phyloP scores from a whole-genome alignment of 345 rosid genomes.

The Salix udensis region DNA sequence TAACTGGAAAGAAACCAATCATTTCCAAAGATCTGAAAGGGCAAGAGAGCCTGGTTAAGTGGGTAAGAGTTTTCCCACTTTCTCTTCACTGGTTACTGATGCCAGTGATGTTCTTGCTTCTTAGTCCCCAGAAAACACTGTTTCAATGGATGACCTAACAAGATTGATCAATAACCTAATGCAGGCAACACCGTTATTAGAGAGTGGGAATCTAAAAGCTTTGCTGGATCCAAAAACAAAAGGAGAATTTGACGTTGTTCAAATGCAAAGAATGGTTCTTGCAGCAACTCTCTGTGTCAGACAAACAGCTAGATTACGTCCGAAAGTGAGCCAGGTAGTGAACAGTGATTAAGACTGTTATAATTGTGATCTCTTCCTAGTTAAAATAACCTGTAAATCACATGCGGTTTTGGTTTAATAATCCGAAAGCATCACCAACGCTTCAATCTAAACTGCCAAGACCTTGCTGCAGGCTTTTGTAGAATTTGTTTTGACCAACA shows the following conservation, averaged over 20 bases:
- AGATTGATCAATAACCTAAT: conserved; percentile 1
- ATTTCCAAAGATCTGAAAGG: conserved; percentile 5
- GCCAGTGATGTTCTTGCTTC: too few species aligned
- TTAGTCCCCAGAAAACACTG: background rate
- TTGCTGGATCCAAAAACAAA: conserved; percentile 16
- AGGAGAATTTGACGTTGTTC: background rate
- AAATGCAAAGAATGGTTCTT: conserved; percentile 20
- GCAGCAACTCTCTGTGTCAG: conserved; percentile 23
- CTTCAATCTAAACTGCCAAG: background rate
- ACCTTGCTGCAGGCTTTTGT: background rate
- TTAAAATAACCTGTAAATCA: background rate
- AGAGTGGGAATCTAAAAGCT: conserved; percentile 13
- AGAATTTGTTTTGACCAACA: background rate
- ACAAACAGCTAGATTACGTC: conserved; percentile 21
- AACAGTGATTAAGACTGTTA: background rate
- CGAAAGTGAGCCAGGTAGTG: conserved; percentile 19
- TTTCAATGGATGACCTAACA: background rate
- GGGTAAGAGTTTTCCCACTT: conserved; percentile 12
- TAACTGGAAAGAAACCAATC: conserved; percentile 23
- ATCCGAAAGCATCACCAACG: background rate
- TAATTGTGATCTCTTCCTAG: background rate
- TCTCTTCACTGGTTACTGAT: background rate
- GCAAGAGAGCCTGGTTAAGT: conserved; percentile 18
- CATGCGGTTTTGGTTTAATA: background rate
- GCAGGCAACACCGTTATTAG: conserved; percentile 27